Percentiles rank a stretch among this genome's conserved stretches.
phyloP scores from a whole-genome alignment of 768 basidiomycete species.

The Punctularia strigosozonata region DNA sequence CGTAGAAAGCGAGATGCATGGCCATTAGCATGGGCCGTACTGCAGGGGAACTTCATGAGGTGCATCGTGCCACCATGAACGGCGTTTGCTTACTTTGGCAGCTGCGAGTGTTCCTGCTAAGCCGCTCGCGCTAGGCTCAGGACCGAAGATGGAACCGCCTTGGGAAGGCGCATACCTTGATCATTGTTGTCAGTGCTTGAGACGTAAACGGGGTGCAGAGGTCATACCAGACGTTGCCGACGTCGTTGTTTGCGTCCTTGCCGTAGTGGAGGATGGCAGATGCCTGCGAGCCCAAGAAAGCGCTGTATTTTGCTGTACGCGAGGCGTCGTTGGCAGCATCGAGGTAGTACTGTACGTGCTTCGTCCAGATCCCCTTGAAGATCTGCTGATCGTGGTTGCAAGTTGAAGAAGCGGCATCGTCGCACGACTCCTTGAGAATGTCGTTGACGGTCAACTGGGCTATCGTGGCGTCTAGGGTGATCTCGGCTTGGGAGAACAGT shows the following conservation, averaged over 20 bases:
- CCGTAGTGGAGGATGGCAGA: slow-evolving; percentile 33
- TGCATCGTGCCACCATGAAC: neutral
- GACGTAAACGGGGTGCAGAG: too few species aligned
- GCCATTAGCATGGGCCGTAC: neutral
- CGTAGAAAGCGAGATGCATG: neutral
- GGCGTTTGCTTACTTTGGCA: slow-evolving; percentile 6
- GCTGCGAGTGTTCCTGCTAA: slow-evolving; percentile 6
- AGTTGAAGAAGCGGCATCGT: slow-evolving; percentile 24
- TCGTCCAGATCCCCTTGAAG: slow-evolving; percentile 36
- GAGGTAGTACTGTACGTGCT: slow-evolving; percentile 38
- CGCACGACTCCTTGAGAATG: slow-evolving; percentile 42
- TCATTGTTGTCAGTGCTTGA: too few species aligned
- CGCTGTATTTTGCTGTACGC: slow-evolving; percentile 29
- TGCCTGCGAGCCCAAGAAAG: slow-evolving; percentile 23
- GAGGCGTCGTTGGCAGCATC: slow-evolving; percentile 29
- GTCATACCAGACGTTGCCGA: slow-evolving; percentile 28
- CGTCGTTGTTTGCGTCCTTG: slow-evolving; percentile 24
- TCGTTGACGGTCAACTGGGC: slow-evolving; percentile 23
- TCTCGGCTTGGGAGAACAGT: slow-evolving; percentile 35
- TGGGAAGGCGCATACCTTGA: slow-evolving; percentile 16
- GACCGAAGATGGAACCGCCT: slow-evolving; percentile 17
- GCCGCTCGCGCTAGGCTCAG: slow-evolving; percentile 11
- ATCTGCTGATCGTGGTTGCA: slow-evolving; percentile 33
- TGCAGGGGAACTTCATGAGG: neutral
- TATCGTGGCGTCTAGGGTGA: slow-evolving; percentile 41